Base-by-base conservation (phyloP, 805 yeast species). In the Wickerhamiella bombiphila region DNA sequence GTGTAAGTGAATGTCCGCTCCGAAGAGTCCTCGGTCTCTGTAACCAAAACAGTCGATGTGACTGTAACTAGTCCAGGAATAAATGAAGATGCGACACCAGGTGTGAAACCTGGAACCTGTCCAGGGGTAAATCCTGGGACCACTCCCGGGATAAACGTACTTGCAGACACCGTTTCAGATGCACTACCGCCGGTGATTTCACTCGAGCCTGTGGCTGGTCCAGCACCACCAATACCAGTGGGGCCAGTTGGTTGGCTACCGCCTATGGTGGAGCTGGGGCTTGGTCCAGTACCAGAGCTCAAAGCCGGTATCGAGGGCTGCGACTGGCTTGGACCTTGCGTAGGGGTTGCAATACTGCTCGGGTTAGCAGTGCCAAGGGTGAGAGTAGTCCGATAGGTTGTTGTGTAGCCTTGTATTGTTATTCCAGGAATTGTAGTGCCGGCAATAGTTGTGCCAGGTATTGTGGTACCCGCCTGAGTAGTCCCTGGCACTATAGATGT, bases 331-430 rank as follows among this genome's bases (percentile, higher is more conserved):
- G 26, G 9, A 24, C 26, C 26, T 9, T 24, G 26, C 14, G 22
- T 17, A n/a, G 21, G 24, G 31, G 22, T 16, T 6, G 29, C 24
- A 7, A 14, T n/a, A 15, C 21, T 18, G 26, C 3, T 17, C n/a
- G 21, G 26, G 26, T 24, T 15, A 30, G 14, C 22, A 30, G 33
- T 30, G 22, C 21, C 33, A 7, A n/a, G n/a, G n/a, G n/a, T n/a
- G n/a, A n/a, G n/a, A n/a, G n/a, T n/a, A n/a, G n/a, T n/a, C n/a
- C n/a, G n/a, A n/a, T n/a, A n/a, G n/a, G n/a, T n/a, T n/a, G n/a
- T n/a, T n/a, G n/a, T n/a, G n/a, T n/a, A 14, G n/a, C 13, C 30
- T 17, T 28, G 17, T 5, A 17, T 28, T 7, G 30, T n/a, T 14
- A 7, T 13, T 28, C 30, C 30, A 28, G 30, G 13, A 8, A 17